Evolutionary conservation across 140 eudicot genomes (phyloP), one percentile per base, ranked within the genome.

Genomic region (Ambrosia hybrid): DNA sequence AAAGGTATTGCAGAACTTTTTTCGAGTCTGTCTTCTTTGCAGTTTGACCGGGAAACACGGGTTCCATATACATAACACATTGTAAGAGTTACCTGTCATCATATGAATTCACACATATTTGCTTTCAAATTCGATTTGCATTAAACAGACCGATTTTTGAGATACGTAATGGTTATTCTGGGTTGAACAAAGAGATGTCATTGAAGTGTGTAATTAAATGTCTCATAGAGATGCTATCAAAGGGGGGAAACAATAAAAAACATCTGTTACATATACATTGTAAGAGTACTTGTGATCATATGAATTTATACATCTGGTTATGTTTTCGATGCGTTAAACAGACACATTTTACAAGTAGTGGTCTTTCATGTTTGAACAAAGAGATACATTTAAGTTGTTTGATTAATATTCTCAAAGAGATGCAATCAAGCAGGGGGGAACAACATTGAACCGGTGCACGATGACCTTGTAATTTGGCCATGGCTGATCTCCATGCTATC

Each of bases 1-100:
- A 90, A 87, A 82, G 96, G 98, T 13, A 85, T 93, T 74, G 92
- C 93, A 0, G 97, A 91, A 36, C 93, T 93, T 43, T 77, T 90
- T 48, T 82, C 96, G 1, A 56, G 81, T 4, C 79, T 65, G 51
- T 79, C 97, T 4, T 76, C 83, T 78, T 71, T 78, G 74, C 85
- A 88, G 72, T 76, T 85, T 80, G 87, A 82, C 33, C 78, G 69
- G 15, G 86, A 87, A 57, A 85, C 84, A 30, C 72, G 85, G 60
- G 86, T 88, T 68, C 71, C 90, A 38, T 84, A 72, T 48, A 21
- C 26, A 21, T 21, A 21, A 21, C 1, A 68, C 83, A 49, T 66
- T 65, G 48, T 78, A 53, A 63, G 52, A 60, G 12, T 60, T 60
- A 37, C 41, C 13, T 57, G 53, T 59, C 6, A 30, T 13, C 21